Conservation (phyloP, 2,329 filamentous ascomycete genomes). For the Cercospora berteroae region DNA sequence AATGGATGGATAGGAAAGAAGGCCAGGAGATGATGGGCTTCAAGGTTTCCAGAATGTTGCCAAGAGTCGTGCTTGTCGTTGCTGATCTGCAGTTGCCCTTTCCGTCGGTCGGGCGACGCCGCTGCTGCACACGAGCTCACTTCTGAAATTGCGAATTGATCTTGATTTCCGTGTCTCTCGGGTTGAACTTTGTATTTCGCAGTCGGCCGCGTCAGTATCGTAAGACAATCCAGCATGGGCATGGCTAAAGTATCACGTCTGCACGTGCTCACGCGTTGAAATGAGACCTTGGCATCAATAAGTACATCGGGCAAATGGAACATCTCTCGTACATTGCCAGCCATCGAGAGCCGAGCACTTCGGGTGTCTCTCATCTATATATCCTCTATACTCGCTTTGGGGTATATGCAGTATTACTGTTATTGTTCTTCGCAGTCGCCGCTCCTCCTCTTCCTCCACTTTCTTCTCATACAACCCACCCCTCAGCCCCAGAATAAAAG, state of each 20-base stretch:
- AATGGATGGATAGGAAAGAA: background rate
- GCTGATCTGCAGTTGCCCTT: background rate
- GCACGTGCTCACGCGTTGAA: background rate
- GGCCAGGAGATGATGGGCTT: background rate
- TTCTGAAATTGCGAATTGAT: background rate
- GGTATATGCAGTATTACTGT: constrained; percentile 12
- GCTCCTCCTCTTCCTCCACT: background rate
- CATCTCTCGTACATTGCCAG: constrained; percentile 1
- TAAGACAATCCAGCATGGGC: background rate
- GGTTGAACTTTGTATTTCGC: no score
- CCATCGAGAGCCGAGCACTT: constrained; percentile 26
- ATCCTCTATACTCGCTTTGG: constrained; percentile 14
- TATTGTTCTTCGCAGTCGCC: background rate
- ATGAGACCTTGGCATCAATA: background rate
- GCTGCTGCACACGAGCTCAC: background rate
- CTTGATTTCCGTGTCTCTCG: no score
- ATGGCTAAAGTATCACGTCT: background rate
- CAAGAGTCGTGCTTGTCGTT: background rate
- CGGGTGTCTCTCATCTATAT: constrained; percentile 23
- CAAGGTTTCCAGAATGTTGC: background rate
- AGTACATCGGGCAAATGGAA: background rate
- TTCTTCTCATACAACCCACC: background rate
- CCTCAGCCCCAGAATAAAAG: background rate
- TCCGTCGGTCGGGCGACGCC: background rate
- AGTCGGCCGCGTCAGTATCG: background rate